Evolutionary conservation across 2,329 filamentous ascomycete species (phyloP), one percentile per base, ranked within the genome.

Genomic region (Didymella exigua): DNA sequence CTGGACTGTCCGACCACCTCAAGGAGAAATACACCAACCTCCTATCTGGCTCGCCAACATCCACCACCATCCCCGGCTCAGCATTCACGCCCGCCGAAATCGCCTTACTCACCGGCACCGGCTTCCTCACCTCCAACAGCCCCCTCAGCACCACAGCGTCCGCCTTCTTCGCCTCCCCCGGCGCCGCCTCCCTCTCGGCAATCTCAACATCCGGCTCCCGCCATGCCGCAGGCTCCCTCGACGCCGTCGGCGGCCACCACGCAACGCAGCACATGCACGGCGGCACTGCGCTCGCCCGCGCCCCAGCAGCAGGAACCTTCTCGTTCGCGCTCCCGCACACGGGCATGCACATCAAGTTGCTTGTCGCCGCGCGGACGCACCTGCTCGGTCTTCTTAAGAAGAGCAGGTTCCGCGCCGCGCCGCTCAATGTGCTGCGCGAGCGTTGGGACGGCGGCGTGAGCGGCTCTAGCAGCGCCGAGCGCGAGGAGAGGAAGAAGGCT

Each of bases 231-330:
- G 89, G 89, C 13, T 86, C 86, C 2, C 66, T 89, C 2, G 87
- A 80, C 6, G 88, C 89, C 1, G 85, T 91, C 0, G 89, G 89
- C 1, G 89, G 89, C 4, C 75, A 79, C n/a, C 84, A 84, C 18
- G 87, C 85, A 2, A 77, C 90, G 5, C 84, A 88, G n/a, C 67
- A 81, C 81, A 43, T 84, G 82, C 88, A 88, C 14, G 89, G 88
- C 8, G 89, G 88, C 2, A 79, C 81, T 48, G 79, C 62, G 2
- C 45, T 63, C 10, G 57, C 63, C 8, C 64, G 59, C 7, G 61
- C 61, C 5, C 41, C 60, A 2, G 40, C 57, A 1, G 33, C 57
- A 9, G 49, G 59, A 8, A 44, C 62, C 84, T 69, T 82, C 81
- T 50, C 65, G 24, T 79, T 91, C 37, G 84, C 88, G 0, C 77